Conservation (phyloP, 306 rosid species). For the Leucaena leucocephala region DNA sequence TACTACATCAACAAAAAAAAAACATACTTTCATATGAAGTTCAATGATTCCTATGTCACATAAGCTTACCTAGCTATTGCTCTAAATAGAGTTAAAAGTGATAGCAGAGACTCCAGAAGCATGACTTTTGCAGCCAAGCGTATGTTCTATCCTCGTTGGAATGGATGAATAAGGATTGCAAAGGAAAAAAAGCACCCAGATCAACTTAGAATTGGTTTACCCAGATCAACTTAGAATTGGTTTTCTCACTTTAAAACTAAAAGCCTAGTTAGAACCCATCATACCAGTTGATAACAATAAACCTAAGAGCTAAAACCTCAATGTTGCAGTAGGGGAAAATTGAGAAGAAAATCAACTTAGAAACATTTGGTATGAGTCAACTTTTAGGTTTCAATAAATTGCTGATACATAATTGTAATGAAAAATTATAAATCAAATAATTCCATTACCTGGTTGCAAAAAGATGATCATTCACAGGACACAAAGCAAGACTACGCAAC, state of each 20-base stretch:
- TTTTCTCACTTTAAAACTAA: background rate
- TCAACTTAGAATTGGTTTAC: too few species aligned
- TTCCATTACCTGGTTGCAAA: conserved; percentile 75
- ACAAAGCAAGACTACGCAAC: conserved; percentile 71
- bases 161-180: too few species aligned
- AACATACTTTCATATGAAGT: too few species aligned
- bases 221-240: too few species aligned
- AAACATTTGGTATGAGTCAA: background rate
- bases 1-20: too few species aligned
- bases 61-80: background rate
- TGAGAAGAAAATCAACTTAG: background rate
- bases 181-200: too few species aligned
- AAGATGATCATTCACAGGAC: conserved; percentile 84
- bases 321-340: conserved; percentile 8
- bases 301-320: background rate
- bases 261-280: conserved; percentile 7
- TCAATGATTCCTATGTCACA: background rate
- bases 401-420: conserved; percentile 18
- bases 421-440: conserved; percentile 28
- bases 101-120: background rate
- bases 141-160: background rate
- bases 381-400: conserved; percentile 19
- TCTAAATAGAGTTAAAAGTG: conserved; percentile 3
- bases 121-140: background rate
- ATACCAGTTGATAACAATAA: background rate